Conservation (phyloP, 495 filamentous ascomycete species). For the Usnea hakonensis region DNA sequence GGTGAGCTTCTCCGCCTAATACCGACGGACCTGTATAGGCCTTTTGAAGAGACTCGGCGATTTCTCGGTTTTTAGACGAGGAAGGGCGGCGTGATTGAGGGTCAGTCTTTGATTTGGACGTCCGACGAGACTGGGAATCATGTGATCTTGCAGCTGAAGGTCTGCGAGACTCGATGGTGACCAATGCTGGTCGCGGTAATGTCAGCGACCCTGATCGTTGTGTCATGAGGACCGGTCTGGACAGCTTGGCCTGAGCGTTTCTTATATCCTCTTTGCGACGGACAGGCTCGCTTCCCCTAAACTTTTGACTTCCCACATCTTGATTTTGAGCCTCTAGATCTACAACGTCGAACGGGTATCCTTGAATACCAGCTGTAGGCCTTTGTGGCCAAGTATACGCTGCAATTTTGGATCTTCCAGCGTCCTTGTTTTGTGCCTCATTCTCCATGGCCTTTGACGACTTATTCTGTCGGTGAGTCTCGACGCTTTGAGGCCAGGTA, state of each 20-base stretch:
- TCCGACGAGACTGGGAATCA: conserved; percentile 7
- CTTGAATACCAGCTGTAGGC: conserved; percentile 2
- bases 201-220: conserved; percentile 6
- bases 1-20: conserved; percentile 8
- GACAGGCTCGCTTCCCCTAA: conserved; percentile 4
- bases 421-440: neutral
- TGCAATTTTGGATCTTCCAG: neutral
- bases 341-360: neutral
- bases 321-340: conserved; percentile 19
- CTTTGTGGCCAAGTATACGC: conserved; percentile 8
- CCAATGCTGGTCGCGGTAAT: conserved; percentile 14
- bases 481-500: neutral
- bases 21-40: conserved; percentile 19
- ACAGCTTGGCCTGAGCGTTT: neutral
- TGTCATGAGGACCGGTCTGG: neutral
- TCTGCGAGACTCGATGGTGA: conserved; percentile 14
- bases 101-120: conserved; percentile 4
- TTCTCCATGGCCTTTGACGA: neutral
- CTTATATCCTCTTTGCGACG: neutral
- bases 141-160: conserved; percentile 10
- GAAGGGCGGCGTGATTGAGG: conserved; percentile 10
- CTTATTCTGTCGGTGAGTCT: neutral
- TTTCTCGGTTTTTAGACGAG: conserved; percentile 9
- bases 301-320: neutral
- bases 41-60: conserved; percentile 21